Evolutionary conservation across 352 stramenopile genomes (phyloP), one percentile per base, ranked within the genome.

Genomic region (Thalassiosira hispida): DNA sequence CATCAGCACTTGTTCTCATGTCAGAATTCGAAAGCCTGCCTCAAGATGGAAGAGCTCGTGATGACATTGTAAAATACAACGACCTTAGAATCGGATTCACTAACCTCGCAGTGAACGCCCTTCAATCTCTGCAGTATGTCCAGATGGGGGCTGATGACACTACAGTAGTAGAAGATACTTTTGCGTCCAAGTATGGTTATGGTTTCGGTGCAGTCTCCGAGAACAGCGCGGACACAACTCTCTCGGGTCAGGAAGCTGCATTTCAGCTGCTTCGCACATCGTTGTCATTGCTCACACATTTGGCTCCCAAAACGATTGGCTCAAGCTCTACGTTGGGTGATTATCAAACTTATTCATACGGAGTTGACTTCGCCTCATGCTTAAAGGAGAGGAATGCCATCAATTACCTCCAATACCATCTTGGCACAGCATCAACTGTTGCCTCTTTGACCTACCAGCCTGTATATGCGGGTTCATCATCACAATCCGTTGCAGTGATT

Each of bases 371-470:
- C 35, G 33, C 71, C 5, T 33, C 51, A 44, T 84, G 69, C 18
- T 57, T 84, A 27, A 79, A 77, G 42, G 55, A 80, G 56, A 74
- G 69, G 20, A 79, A 77, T 52, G 62, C 77, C 2, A 47, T 80
- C 12, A 7, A 65, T 16, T 25, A 35, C 52, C 35, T 84, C 6
- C n/a, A 70, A 31, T 71, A 64, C 38, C 69, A 80, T 64, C 56
- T 84, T 14, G 35, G 8, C 14, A 31, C 49, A 29, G 69, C 70
- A 55, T 80, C 77, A 46, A 70, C 29, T 44, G 59, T 84, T 46
- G 56, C 77, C 40, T 77, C 77, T 20, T 52, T 84, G 56, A 84
- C 77, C n/a, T 84, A 84, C 51, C 33, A 73, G 38, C 6, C 70
- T 11, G 60, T 79, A 3, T 61, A 69, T 63, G 29, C 20, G 61